Percentiles rank a stretch among this genome's conserved stretches.
These are phyloP conservation scores for Trametes cingulata DNA, from an alignment of 768 basidiomycete species.

Conservation along the genomic window DNA sequence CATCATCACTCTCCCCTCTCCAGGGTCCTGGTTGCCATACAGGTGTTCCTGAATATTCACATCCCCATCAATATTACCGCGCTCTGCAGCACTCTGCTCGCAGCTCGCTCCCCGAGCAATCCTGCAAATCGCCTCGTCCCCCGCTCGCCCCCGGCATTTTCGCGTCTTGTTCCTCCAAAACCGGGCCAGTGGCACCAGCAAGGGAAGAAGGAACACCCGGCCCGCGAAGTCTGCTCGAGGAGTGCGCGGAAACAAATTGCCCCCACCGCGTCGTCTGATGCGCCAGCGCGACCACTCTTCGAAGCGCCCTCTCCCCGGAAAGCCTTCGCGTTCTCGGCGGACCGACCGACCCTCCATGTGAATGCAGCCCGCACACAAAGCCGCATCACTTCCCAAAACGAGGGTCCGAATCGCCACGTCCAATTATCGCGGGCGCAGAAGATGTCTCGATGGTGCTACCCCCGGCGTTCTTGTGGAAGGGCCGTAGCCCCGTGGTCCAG, in stretches of 20 bases:
- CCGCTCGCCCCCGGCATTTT: no score
- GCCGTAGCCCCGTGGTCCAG: not conserved
- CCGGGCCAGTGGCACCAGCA: no score
- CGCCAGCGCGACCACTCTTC: no score
- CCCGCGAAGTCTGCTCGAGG: no score
- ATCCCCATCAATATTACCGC: slow-evolving; percentile 1
- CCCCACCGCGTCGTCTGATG: not conserved
- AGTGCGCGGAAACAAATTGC: not conserved
- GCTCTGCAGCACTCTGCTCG: no score
- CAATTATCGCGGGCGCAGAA: not conserved
- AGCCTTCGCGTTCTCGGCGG: not conserved
- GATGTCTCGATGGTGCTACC: not conserved
- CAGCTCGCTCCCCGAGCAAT: no score
- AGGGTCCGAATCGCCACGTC: not conserved
- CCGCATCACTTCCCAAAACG: not conserved
- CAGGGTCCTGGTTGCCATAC: slow-evolving; percentile 6
- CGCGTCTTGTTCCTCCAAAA: no score
- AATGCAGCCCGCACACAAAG: not conserved
- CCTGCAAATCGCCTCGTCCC: no score
- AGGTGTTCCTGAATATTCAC: not conserved
- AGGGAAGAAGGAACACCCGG: no score
- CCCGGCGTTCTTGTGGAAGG: not conserved
- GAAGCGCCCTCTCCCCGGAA: no score
- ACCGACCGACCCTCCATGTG: not conserved
- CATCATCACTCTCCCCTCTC: slow-evolving; percentile 4